phyloP scores from a whole-genome alignment of 108 stramenopile genomes.

The Fragilariopsis cylindrus region DNA sequence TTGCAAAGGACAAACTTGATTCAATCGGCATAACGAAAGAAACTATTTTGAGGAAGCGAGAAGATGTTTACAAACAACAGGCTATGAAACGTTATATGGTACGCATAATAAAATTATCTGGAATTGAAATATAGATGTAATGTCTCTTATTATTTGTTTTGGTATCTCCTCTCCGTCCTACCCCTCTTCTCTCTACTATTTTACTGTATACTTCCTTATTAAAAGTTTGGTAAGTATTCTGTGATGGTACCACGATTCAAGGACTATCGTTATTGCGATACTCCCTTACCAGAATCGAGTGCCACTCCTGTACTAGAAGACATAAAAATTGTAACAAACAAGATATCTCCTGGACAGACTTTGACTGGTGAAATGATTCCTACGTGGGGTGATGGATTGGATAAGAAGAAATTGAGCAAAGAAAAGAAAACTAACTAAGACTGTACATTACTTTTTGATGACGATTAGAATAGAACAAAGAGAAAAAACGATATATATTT shows the following conservation, averaged over 20 bases:
- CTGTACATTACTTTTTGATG: no score
- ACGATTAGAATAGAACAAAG: no score
- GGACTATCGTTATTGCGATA: slow-evolving; percentile 58
- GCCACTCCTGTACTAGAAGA: slow-evolving; percentile 44
- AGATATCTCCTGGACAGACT: slow-evolving; percentile 49
- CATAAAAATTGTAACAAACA: slow-evolving; percentile 17
- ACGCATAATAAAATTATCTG: no score
- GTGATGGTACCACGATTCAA: slow-evolving; percentile 35
- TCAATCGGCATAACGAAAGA: neutral
- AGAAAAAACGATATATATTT: no score
- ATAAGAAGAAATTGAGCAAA: neutral
- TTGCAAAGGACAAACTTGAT: slow-evolving; percentile 17
- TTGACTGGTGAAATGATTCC: slow-evolving; percentile 62
- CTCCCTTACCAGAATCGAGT: slow-evolving; percentile 59
- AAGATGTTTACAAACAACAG: slow-evolving; percentile 41
- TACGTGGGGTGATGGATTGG: slow-evolving; percentile 34
- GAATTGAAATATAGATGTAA: no score
- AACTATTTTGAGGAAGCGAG: slow-evolving; percentile 21
- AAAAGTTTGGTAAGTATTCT: slow-evolving; percentile 39
- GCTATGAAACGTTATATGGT: slow-evolving; percentile 60
- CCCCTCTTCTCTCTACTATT: no score
- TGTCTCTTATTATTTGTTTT: no score
- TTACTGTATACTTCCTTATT: no score
- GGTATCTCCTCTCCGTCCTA: no score
- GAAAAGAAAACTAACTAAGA: no score